Evolutionary conservation across 495 filamentous ascomycete species (phyloP).

Genomic region (Halenospora varia): DNA sequence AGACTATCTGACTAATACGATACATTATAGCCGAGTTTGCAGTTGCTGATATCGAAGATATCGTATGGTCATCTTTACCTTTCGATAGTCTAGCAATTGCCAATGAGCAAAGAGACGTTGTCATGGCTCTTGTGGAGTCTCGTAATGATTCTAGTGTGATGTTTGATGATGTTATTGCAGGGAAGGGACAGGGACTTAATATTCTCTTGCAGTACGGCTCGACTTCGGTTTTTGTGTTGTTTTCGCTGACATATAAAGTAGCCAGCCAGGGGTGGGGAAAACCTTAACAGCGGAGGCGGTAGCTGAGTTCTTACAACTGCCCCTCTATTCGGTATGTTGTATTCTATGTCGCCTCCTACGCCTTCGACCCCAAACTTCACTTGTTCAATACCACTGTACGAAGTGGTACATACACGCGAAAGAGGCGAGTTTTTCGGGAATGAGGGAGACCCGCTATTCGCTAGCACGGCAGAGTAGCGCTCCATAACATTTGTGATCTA

Average conservation of each 20-base stretch:
- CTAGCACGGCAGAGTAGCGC: neutral
- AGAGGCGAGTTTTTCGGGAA: constrained; percentile 1
- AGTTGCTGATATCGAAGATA: constrained; percentile 62
- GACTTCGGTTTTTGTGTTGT: too few species aligned
- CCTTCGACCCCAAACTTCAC: too few species aligned
- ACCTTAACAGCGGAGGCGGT: too few species aligned
- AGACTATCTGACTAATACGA: too few species aligned
- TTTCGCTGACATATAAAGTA: too few species aligned
- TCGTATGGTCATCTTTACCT: constrained; percentile 59
- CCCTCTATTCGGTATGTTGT: too few species aligned
- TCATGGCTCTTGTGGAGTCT: constrained; percentile 26
- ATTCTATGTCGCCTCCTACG: too few species aligned
- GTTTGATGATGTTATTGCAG: constrained; percentile 26
- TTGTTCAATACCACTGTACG: constrained; percentile 22
- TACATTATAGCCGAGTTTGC: constrained; percentile 57
- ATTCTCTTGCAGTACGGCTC: constrained; percentile 15
- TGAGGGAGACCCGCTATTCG: neutral
- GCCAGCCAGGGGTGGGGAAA: too few species aligned
- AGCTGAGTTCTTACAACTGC: too few species aligned
- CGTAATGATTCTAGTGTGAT: constrained; percentile 22
- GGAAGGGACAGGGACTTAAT: constrained; percentile 27
- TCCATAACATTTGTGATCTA: neutral
- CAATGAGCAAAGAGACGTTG: constrained; percentile 25
- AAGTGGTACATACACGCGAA: constrained; percentile 8
- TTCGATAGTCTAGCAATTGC: constrained; percentile 12